These are phyloP conservation scores for Begonia peltatifolia DNA, from an alignment of 306 rosid species.

Conservation along the genomic window DNA sequence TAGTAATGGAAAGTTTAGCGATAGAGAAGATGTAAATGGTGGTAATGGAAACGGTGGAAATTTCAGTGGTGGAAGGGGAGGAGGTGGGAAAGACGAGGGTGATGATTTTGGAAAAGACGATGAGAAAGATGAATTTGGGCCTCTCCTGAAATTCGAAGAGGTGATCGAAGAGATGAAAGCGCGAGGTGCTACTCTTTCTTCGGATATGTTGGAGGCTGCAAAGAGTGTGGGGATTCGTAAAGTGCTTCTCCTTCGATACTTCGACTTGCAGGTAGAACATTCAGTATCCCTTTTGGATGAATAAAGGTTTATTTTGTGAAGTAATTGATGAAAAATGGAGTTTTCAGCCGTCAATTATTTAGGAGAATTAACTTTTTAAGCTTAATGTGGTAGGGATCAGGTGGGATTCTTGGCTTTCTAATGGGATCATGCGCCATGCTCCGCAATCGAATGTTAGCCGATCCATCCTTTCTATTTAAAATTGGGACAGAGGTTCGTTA, in stretches of 20 bases:
- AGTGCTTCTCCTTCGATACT: conserved; percentile 28
- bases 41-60: conserved; percentile 16
- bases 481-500: conserved; percentile 83
- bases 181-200: conserved; percentile 31
- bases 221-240: conserved; percentile 36
- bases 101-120: conserved; percentile 10
- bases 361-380: not conserved
- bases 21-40: conserved; percentile 5
- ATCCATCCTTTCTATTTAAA: conserved; percentile 84
- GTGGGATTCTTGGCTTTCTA: conserved; percentile 64
- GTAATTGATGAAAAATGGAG: too few species aligned
- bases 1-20: conserved; percentile 11
- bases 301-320: too few species aligned
- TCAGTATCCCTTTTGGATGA: not conserved
- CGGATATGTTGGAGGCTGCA: conserved; percentile 37
- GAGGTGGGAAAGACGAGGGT: conserved; percentile 10
- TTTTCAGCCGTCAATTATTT: too few species aligned
- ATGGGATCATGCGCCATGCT: conserved; percentile 56
- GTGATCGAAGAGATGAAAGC: conserved; percentile 27
- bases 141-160: conserved; percentile 29
- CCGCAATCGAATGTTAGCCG: conserved; percentile 86
- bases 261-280: conserved; percentile 29
- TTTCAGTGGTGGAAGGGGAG: conserved; percentile 10
- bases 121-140: conserved; percentile 35
- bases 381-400: conserved; percentile 43